Base-by-base conservation (phyloP, 768 basidiomycete species). In the Lenzites betulinus region DNA sequence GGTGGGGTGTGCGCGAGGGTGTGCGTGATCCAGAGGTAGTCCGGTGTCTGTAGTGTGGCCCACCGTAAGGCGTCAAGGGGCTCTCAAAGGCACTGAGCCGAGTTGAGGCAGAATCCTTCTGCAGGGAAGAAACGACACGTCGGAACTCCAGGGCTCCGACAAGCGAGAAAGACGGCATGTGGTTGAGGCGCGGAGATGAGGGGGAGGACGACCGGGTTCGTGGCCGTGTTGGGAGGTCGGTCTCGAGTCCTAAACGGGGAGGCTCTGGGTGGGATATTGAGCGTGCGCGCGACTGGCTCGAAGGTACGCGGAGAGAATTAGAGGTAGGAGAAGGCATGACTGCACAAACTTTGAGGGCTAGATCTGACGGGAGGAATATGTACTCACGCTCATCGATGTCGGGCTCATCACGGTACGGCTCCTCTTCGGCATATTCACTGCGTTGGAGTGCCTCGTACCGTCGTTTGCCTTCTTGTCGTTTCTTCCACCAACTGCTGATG, bases 61-160 rank as follows among this genome's bases (percentile, higher is more conserved):
- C 49, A 9, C 55, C 47, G 63, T 87, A 91, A 0, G 92, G 90
- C 1, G 89, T 85, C 72, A 87, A 61, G 0, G 78, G 81, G 26
- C 80, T 82, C 50, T 90, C 89, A 64, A 93, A 93, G 3, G 85
- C 76, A 59, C 73, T 79, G 49, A 92, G 76, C 0, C 84, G 81
- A 0, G 82, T 74, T 0, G 78, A 78, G 2, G 84, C 80, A 11
- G 88, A 87, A 67, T 95, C 86, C 50, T 80, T 79, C 63, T 86
- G 85, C 23, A 99, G 78, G 0, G 89, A 87, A 12, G 89, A 81
- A 22, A 99, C 89, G 23, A 98, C 90, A 60, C 95, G 89, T 18
- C 95, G 83, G 75, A 99, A 99, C 73, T 99, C 97, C 44, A 99
- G 83, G 0, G 97, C 97, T 9, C 96, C 93, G 5, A 98, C 84